Base-by-base conservation (phyloP, 2,329 filamentous ascomycete species). In the Aureobasidium sp. region DNA sequence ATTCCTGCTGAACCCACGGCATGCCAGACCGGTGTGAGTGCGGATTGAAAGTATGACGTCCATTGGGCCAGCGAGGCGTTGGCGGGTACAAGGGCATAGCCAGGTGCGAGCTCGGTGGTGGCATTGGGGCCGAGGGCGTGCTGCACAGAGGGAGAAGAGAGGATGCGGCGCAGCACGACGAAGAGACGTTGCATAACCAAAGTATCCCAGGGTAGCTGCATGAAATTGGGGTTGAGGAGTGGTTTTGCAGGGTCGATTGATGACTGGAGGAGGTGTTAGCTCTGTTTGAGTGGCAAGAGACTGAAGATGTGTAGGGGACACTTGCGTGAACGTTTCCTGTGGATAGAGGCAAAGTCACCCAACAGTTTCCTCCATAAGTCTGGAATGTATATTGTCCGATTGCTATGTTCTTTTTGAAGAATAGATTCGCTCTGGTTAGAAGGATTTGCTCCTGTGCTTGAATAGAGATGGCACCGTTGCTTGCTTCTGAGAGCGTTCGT, bases 321-420 rank as follows among this genome's bases (percentile, higher is more conserved):
- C 60, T 62, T 49, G 49, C 60, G 57, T 74, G 73, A 8, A 74
- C 66, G 27, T 62, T 66, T 47, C 72, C 73, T 27, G 68, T 69
- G 1, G 73, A 72, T 56, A 74, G 68, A 2, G 73, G 73, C 3
- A 75, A 65, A 14, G 73, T 66, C 17, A 66, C 69, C 72, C 72
- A 74, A 55, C 67, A 70, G 22, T 75, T 72, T 9, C 68, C 67
- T 17, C 76, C 65, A 3, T 70, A 66, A 0, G 72, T 70, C 0
- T 69, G 66, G 62, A 76, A 74, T 17, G 81, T 64, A 0, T 78
- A 70, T 67, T 83, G 81, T 0, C 73, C 77, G 2, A 81, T 69
- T 0, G 81, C 78, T 0, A 79, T 73, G 15, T 63, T 65, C 59
- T 74, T 70, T 22, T 72, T 68, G 68, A 82, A 82, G 14, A 83